These are phyloP conservation scores for Fusarium newnesense DNA, from an alignment of 2,329 filamentous ascomycete species.

Conservation along the genomic window DNA sequence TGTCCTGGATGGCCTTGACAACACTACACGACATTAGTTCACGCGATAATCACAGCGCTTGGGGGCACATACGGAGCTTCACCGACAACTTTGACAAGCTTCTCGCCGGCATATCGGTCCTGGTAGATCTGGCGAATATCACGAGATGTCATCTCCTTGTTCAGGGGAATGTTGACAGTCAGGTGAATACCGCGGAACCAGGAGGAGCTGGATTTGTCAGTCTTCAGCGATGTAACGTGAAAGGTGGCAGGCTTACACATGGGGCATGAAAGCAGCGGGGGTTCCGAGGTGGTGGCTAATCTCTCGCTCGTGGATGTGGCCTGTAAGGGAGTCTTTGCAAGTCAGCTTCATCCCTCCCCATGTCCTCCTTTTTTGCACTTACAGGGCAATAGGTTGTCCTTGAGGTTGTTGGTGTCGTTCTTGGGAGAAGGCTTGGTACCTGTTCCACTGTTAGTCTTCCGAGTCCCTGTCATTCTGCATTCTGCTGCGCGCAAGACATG, in stretches of 20 bases:
- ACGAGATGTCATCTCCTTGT: slow-evolving; percentile 85
- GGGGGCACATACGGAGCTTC: slow-evolving; percentile 72
- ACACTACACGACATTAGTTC: not conserved
- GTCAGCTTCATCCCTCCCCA: not conserved
- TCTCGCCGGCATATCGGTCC: slow-evolving; percentile 94
- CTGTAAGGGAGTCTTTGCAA: slow-evolving; percentile 62
- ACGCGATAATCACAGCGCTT: not conserved
- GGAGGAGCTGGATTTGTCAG: slow-evolving; percentile 61
- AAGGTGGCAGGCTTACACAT: slow-evolving; percentile 62
- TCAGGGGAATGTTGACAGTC: slow-evolving; percentile 89
- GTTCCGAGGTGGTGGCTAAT: slow-evolving; percentile 82
- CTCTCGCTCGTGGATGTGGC: slow-evolving; percentile 95
- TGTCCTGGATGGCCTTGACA: slow-evolving; percentile 78
- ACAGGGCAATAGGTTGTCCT: slow-evolving; percentile 86
- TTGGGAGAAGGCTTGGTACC: slow-evolving; percentile 88
- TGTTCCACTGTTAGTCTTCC: slow-evolving; percentile 74
- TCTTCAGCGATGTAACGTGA: not conserved
- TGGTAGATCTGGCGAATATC: slow-evolving; percentile 96
- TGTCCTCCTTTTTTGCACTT: slow-evolving; percentile 48
- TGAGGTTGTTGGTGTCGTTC: slow-evolving; percentile 87
- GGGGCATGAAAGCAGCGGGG: slow-evolving; percentile 86
- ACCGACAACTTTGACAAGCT: slow-evolving; percentile 90
- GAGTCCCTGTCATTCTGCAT: not conserved
- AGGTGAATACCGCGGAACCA: slow-evolving; percentile 98
- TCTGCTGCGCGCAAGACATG: not conserved